Evolutionary conservation across 2,329 filamentous ascomycete genomes (phyloP).

Genomic region (Lasiodiplodia citricola): DNA sequence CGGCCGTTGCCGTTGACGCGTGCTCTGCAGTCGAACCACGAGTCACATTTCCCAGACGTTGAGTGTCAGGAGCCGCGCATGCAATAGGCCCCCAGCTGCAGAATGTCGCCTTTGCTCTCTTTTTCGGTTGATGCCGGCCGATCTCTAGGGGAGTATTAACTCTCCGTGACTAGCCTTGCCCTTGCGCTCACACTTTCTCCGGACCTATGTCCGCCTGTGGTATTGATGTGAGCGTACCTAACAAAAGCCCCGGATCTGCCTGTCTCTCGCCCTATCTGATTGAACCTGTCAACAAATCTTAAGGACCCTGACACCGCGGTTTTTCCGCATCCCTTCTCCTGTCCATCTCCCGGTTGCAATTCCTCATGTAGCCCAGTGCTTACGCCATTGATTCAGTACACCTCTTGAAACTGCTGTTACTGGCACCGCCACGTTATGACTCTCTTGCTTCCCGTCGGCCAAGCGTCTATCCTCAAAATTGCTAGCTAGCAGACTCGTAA

Average conservation of each 20-base stretch:
- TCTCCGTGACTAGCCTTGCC: background rate
- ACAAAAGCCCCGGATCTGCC: background rate
- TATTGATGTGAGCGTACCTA: background rate
- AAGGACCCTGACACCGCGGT: background rate
- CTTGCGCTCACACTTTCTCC: background rate
- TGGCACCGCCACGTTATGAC: background rate
- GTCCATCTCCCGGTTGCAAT: background rate
- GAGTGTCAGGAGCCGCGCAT: background rate
- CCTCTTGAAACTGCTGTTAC: background rate
- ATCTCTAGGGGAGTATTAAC: background rate
- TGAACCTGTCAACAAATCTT: background rate
- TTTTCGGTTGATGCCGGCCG: background rate
- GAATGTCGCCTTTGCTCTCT: background rate
- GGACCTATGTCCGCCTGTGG: background rate
- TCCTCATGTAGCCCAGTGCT: background rate
- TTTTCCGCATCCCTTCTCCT: background rate
- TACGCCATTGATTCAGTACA: background rate
- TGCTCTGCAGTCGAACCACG: no score
- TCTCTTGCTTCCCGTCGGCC: background rate
- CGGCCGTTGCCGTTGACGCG: no score
- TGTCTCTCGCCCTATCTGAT: background rate
- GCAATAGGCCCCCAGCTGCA: background rate
- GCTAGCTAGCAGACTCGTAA: background rate
- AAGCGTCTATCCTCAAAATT: background rate
- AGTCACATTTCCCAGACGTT: background rate